phyloP scores from a whole-genome alignment of 441 rosid species.

The Pelargonium citronellum region DNA sequence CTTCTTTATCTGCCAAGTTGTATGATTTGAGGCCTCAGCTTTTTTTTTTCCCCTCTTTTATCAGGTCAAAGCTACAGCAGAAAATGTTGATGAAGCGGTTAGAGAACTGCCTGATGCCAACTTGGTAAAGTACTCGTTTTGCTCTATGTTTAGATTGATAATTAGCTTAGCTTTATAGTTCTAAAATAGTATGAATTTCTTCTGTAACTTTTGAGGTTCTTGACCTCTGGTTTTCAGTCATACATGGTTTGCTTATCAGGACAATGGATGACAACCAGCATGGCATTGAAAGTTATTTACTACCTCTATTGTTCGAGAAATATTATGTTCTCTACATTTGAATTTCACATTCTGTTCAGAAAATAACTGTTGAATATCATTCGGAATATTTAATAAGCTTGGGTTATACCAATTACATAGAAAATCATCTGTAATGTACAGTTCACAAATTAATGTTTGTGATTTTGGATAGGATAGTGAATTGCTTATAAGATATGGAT shows the following conservation, averaged over 20 bases:
- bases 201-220: background rate
- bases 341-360: background rate
- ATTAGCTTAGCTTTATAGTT: constrained; percentile 9
- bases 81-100: constrained; percentile 84
- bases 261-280: background rate
- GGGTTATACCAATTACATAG: background rate
- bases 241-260: background rate
- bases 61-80: constrained; percentile 90
- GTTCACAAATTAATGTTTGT: background rate
- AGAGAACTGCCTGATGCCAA: constrained; percentile 99
- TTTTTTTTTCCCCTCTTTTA: constrained; percentile 15
- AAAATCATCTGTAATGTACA: background rate
- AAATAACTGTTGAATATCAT: constrained; percentile 1
- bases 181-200: constrained; percentile 9
- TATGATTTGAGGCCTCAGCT: background rate
- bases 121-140: constrained; percentile 63
- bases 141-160: constrained; percentile 24
- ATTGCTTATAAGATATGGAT: too few relatives aligned
- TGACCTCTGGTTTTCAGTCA: background rate
- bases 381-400: background rate
- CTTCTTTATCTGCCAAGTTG: background rate
- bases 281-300: background rate
- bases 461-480: too few relatives aligned
- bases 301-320: background rate
- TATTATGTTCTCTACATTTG: background rate